A percentile compares a stretch with the other conserved stretches of the same genome.
Evolutionary conservation across 495 filamentous ascomycete species (phyloP).

Genomic region (Glonium stellatum): DNA sequence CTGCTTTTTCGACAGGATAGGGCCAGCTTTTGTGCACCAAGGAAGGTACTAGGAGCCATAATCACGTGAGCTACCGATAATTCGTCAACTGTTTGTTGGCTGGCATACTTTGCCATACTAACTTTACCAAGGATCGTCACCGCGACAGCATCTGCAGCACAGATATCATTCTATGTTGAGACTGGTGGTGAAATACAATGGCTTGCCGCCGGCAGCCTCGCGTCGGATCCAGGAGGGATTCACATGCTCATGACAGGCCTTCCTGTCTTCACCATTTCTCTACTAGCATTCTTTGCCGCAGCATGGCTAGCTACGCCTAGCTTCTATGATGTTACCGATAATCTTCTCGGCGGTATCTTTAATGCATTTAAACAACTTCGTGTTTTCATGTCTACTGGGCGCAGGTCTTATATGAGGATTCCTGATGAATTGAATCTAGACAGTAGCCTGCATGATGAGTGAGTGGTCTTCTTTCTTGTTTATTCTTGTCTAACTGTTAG

Average conservation of each 20-base stretch:
- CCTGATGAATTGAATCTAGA: not conserved
- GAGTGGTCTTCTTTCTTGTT: not conserved
- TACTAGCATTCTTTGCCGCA: not conserved
- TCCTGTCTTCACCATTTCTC: not conserved
- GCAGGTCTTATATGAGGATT: not conserved
- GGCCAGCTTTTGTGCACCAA: not conserved
- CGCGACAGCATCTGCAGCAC: not conserved
- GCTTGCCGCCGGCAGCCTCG: not conserved
- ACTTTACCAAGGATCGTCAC: not conserved
- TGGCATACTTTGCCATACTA: not conserved
- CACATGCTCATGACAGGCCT: not conserved
- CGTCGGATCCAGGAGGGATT: not conserved
- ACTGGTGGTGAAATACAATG: constrained; percentile 3
- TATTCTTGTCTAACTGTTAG: not conserved
- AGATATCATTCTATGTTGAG: constrained; percentile 1
- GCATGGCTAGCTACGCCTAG: not conserved
- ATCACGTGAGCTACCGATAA: not conserved
- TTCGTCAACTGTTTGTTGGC: not conserved
- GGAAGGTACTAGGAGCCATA: not conserved
- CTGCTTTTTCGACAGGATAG: not conserved
- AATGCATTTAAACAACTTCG: not conserved
- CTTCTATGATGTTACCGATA: not conserved
- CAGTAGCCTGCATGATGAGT: not conserved
- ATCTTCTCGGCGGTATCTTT: not conserved
- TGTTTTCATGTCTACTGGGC: not conserved